Percentiles rank a stretch among this genome's conserved stretches.
Conservation (phyloP, 1,139 yeast species). For the Candida neerlandica region DNA sequence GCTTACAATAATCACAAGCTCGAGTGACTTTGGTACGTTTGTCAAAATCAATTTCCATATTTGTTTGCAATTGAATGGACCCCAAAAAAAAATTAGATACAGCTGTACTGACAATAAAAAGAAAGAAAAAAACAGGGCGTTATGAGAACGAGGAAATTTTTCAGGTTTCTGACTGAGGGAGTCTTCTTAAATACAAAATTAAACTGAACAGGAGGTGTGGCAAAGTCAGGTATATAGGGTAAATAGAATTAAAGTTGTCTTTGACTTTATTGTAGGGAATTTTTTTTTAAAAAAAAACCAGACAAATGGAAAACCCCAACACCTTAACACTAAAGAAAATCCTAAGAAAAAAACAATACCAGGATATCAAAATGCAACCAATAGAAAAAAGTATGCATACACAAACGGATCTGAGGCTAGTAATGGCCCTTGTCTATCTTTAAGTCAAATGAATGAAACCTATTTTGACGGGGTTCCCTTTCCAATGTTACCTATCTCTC, state of each 20-base stretch:
- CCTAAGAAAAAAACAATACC: too few species aligned
- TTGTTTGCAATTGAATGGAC: background rate
- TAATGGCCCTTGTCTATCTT: too few species aligned
- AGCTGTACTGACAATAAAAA: background rate
- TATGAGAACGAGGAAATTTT: background rate
- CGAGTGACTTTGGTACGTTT: constrained; percentile 34
- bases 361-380: too few species aligned
- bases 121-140: background rate
- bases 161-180: background rate
- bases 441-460: too few species aligned
- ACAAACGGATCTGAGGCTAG: too few species aligned
- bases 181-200: background rate
- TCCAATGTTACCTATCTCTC: too few species aligned
- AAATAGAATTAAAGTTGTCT: background rate
- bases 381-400: too few species aligned
- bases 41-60: constrained; percentile 14
- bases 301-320: background rate
- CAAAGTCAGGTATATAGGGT: background rate
- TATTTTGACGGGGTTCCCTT: too few species aligned
- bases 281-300: background rate
- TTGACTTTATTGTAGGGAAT: background rate
- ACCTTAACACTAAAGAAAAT: too few species aligned
- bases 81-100: background rate
- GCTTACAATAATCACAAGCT: constrained; percentile 44
- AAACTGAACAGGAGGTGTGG: background rate